These are phyloP conservation scores for Striga asiatica DNA, from an alignment of 257 asterid species.

Conservation along the genomic window DNA sequence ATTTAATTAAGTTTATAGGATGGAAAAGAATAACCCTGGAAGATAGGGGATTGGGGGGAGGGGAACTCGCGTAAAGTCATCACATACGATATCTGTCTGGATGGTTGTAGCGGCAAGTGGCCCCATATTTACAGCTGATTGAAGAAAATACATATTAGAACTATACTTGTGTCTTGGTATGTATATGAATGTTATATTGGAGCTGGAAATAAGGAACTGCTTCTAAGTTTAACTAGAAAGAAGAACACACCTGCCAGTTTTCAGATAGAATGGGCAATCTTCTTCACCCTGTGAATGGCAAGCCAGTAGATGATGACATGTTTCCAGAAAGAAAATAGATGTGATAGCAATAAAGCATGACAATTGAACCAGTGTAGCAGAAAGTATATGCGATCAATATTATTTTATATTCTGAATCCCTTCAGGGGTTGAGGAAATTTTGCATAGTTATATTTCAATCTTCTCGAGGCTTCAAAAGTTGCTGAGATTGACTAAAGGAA, in stretches of 20 bases:
- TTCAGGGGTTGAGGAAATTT: too few relatives aligned
- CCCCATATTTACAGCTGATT: conserved; percentile 91
- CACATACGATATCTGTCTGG: conserved; percentile 73
- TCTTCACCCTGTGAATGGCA: conserved; percentile 75
- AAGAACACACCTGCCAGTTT: conserved; percentile 81
- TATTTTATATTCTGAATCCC: not conserved
- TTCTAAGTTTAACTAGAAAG: conserved; percentile 11
- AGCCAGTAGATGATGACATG: conserved; percentile 10
- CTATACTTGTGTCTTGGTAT: not conserved
- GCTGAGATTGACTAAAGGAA: not conserved
- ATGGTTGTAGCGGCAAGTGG: conserved; percentile 87
- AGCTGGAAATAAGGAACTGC: conserved; percentile 1
- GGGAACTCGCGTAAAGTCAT: not conserved
- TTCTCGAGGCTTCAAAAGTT: not conserved
- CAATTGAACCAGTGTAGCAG: not conserved
- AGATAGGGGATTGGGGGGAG: not conserved
- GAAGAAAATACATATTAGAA: conserved; percentile 23
- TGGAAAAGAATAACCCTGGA: not conserved
- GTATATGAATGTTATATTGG: not conserved
- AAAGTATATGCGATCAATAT: not conserved
- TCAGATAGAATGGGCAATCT: conserved; percentile 91
- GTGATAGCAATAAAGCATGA: not conserved
- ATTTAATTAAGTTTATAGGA: conserved; percentile 1
- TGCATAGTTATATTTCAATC: not conserved
- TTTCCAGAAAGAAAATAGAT: not conserved